A percentile compares a stretch with the other conserved stretches of the same genome.
Conservation (phyloP, 768 basidiomycete species). For the Lepiota venenata region DNA sequence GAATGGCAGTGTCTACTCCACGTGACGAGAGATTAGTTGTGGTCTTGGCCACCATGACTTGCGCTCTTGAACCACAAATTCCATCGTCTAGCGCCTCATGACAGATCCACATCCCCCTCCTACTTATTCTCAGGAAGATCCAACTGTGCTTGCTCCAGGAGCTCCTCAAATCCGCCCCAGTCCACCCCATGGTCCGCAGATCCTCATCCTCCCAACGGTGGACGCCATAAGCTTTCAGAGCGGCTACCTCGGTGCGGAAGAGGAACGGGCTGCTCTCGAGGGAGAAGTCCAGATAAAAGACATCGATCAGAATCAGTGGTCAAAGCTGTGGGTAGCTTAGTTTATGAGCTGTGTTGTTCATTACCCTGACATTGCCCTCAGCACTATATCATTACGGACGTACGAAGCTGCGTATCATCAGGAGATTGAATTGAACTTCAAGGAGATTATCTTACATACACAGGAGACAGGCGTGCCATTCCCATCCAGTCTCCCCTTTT, state of each 20-base stretch:
- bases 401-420: constrained; percentile 59
- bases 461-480: constrained; percentile 34
- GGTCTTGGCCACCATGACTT: constrained; percentile 2
- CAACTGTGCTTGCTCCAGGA: constrained; percentile 17
- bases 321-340: constrained; percentile 59
- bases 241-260: constrained; percentile 82
- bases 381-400: constrained; percentile 64
- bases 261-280: constrained; percentile 78
- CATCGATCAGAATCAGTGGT: constrained; percentile 52
- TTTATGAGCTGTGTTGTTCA: background rate
- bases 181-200: constrained; percentile 44
- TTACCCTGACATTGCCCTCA: constrained; percentile 24
- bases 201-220: constrained; percentile 70
- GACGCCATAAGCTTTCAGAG: constrained; percentile 80
- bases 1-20: constrained; percentile 5
- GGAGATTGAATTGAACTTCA: constrained; percentile 63
- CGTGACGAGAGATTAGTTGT: constrained; percentile 6
- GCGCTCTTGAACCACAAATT: constrained; percentile 17
- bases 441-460: constrained; percentile 55
- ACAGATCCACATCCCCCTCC: constrained; percentile 54
- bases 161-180: constrained; percentile 16
- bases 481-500: constrained; percentile 72
- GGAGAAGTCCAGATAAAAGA: constrained; percentile 88
- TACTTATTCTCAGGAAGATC: constrained; percentile 53
- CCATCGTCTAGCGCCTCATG: constrained; percentile 21